Conservation (phyloP, 2,329 filamentous ascomycete species). For the Alternaria longipes region DNA sequence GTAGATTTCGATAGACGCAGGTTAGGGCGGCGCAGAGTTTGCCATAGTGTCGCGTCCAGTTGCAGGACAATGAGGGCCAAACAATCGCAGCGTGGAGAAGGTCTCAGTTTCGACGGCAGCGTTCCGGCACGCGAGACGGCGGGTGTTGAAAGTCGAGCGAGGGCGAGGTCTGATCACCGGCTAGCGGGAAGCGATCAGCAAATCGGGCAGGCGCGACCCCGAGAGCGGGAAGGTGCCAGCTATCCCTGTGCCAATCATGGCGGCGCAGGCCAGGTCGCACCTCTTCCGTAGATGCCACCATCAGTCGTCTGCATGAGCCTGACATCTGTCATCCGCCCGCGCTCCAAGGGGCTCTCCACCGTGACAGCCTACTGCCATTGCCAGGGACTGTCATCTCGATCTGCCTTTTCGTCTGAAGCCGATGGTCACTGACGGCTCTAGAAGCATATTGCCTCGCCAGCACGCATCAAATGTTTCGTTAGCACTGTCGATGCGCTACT, state of each 20-base stretch:
- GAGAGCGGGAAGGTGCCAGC: slow-evolving; percentile 28
- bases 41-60: not conserved
- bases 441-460: not conserved
- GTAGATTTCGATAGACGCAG: not conserved
- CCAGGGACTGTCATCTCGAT: not conserved
- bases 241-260: slow-evolving; percentile 47
- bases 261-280: slow-evolving; percentile 28
- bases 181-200: slow-evolving; percentile 36
- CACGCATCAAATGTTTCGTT: not conserved
- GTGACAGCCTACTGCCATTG: not conserved
- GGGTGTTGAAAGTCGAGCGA: slow-evolving; percentile 23
- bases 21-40: slow-evolving; percentile 12
- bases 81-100: slow-evolving; percentile 5
- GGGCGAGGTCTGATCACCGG: slow-evolving; percentile 45
- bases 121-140: slow-evolving; percentile 17
- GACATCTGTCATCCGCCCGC: slow-evolving; percentile 41
- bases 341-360: slow-evolving; percentile 19
- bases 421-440: not conserved
- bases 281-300: slow-evolving; percentile 37
- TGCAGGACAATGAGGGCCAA: not conserved
- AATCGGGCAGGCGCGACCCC: slow-evolving; percentile 31
- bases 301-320: slow-evolving; percentile 24
- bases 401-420: not conserved
- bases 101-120: slow-evolving; percentile 3
- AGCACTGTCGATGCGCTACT: not conserved